Evolutionary conservation across 2,329 filamentous ascomycete species (phyloP).

Genomic region (Corynespora cassiicola): DNA sequence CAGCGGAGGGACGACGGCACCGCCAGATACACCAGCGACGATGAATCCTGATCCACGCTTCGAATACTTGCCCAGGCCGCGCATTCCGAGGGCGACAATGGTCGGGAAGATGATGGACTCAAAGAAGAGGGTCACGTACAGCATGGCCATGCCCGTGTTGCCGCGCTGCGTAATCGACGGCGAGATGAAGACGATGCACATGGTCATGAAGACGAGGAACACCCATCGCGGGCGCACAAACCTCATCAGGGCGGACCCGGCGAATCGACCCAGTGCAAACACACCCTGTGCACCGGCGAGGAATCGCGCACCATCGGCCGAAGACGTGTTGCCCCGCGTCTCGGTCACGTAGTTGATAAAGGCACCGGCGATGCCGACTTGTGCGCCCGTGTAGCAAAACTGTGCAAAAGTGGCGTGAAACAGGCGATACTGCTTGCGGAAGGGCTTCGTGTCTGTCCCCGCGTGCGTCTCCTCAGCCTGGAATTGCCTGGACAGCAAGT

Average conservation of each 20-base stretch:
- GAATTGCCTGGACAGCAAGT: too few species aligned
- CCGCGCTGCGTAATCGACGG: conserved; percentile 60
- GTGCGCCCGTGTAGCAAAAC: conserved; percentile 81
- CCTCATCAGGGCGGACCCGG: conserved; percentile 70
- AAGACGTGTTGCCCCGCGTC: conserved; percentile 37
- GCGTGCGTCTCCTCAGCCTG: conserved; percentile 50
- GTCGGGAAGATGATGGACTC: conserved; percentile 85
- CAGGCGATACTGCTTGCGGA: conserved; percentile 70
- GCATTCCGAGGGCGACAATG: conserved; percentile 78
- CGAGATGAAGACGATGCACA: conserved; percentile 66
- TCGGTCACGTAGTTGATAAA: conserved; percentile 60
- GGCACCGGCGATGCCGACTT: conserved; percentile 61
- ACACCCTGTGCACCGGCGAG: conserved; percentile 76
- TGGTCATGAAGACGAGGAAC: conserved; percentile 71
- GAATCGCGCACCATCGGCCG: conserved; percentile 69
- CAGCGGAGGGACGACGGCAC: conserved; percentile 75
- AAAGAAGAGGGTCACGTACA: conserved; percentile 77
- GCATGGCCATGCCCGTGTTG: conserved; percentile 64
- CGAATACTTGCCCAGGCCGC: conserved; percentile 76
- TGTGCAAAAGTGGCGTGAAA: conserved; percentile 80
- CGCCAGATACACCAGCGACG: conserved; percentile 73
- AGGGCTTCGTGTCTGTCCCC: conserved; percentile 54
- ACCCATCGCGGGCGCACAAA: conserved; percentile 72
- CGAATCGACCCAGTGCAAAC: conserved; percentile 76
- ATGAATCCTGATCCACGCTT: conserved; percentile 79